Base-by-base conservation (phyloP, 2,329 filamentous ascomycete species). In the Venturia pyrina region DNA sequence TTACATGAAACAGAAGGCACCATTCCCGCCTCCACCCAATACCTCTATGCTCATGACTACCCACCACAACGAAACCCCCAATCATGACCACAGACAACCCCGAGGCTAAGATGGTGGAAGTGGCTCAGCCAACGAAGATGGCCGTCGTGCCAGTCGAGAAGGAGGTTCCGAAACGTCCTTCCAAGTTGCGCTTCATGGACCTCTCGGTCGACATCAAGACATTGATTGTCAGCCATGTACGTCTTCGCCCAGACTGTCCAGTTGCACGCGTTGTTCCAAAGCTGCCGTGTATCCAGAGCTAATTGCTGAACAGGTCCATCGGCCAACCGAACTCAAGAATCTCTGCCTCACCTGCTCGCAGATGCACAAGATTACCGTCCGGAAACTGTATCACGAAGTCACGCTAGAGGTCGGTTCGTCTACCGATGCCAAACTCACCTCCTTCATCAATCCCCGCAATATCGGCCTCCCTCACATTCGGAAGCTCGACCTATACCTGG, bases 301-400 rank as follows among this genome's bases (percentile, higher is more conserved):
- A 53, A 64, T n/a, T 19, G 13, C 43, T 53, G 62, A 17, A 41
- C 50, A 57, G 48, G 73, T 81, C 65, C 75, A 70, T 61, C 78
- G 79, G 19, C 80, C 79, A 5, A 78, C 77, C 66, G 78, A 82
- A 68, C 77, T 81, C 70, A 78, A 78, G 67, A 78, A 75, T 65
- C 71, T 81, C 57, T 82, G 79, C 68, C 77, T 82, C 46, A 75
- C 77, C 7, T 79, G 75, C 72, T 79, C 79, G 66, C 75, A 80
- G 66, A 73, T 81, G 24, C 79, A 80, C 71, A 72, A 79, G 41
- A 76, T 81, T 69, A 75, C 78, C 61, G 78, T 77, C 57, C 78
- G 77, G 65, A 72, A 74, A 61, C 76, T 82, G 41, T 82, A 82
- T 71, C 73, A 76, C 67, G 75, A 78, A 67, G 78, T 82, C 67